phyloP scores from a whole-genome alignment of 208 protist genomes.

The Leishmania tropica region DNA sequence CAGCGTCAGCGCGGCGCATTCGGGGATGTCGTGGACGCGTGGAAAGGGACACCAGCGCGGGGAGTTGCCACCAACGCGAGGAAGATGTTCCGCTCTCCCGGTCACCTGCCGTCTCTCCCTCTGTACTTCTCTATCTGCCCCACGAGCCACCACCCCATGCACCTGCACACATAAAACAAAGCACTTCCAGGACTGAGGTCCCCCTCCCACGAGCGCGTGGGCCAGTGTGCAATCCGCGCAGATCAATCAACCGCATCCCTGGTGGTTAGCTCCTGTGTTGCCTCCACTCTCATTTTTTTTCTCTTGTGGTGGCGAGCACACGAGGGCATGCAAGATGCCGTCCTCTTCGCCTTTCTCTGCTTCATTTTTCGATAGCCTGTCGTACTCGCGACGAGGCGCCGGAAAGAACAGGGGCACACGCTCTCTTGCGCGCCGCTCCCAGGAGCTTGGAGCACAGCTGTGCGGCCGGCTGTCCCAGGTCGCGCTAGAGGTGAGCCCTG shows the following conservation, averaged over 20 bases:
- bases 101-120: neutral
- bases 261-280: neutral
- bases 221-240: neutral
- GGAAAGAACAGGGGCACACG: neutral
- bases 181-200: too few relatives aligned
- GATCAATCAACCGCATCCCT: neutral
- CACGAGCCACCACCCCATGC: neutral
- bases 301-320: neutral
- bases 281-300: neutral
- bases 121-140: neutral
- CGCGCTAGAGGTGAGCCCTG: conserved; percentile 15
- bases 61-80: neutral
- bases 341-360: neutral
- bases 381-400: conserved; percentile 13
- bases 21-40: neutral
- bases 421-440: conserved; percentile 36
- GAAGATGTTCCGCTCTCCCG: neutral
- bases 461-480: conserved; percentile 68
- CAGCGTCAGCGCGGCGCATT: neutral
- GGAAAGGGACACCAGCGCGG: neutral
- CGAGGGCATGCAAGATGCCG: neutral
- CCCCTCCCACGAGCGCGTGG: neutral
- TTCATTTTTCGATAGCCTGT: conserved; percentile 17
- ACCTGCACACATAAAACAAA: neutral
- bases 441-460: conserved; percentile 68